Evolutionary conservation across 306 rosid species (phyloP).

Genomic region (Dicorynia guianensis): DNA sequence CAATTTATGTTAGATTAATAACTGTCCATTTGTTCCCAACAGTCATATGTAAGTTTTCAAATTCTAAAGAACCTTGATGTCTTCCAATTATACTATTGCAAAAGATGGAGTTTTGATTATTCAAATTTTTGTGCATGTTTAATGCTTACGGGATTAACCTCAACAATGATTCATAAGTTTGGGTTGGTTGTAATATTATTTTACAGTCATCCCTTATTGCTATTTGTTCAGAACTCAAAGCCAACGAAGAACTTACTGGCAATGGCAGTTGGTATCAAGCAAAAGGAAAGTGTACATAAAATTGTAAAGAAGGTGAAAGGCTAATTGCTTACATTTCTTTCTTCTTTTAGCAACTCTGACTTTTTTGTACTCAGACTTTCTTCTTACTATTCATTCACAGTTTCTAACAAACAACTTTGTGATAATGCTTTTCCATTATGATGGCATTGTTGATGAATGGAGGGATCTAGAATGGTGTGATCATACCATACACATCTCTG

Average conservation of each 20-base stretch:
- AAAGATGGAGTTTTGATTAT: no score
- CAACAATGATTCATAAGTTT: background rate
- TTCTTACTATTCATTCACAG: conserved; percentile 1
- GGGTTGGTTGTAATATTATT: background rate
- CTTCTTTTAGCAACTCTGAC: background rate
- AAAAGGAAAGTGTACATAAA: conserved; percentile 39
- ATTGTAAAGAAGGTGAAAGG: conserved; percentile 37
- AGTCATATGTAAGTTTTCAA: no score
- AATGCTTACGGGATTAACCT: background rate
- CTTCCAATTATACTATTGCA: no score
- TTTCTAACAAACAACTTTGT: conserved; percentile 26
- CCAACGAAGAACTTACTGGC: conserved; percentile 26
- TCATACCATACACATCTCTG: conserved; percentile 42
- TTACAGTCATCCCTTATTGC: background rate
- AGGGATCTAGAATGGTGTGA: conserved; percentile 32
- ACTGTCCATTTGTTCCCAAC: no score
- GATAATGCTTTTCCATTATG: conserved; percentile 43
- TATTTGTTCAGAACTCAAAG: conserved; percentile 30
- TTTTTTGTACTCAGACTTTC: background rate
- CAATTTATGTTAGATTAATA: no score
- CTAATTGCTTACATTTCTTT: background rate
- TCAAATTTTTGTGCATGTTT: no score
- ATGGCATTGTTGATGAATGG: conserved; percentile 40
- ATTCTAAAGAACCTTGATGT: no score
- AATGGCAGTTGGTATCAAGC: conserved; percentile 46